A percentile compares a stretch with the other conserved stretches of the same genome.
These are phyloP conservation scores for Solanum hybrid DNA, from an alignment of 305 asterid species.

Conservation along the genomic window DNA sequence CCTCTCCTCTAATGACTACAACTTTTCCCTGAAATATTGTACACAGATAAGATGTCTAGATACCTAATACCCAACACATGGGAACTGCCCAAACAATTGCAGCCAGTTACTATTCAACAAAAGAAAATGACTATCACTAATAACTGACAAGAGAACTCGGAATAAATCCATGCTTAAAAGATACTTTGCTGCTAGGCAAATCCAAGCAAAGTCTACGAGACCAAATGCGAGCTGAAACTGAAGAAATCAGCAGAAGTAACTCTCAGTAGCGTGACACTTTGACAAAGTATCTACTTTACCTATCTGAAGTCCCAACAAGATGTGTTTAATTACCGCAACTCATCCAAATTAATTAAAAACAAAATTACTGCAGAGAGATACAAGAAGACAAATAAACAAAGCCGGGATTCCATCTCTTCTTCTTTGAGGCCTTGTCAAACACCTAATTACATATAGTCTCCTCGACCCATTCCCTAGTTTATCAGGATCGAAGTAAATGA, in stretches of 20 bases:
- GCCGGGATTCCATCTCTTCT: neutral
- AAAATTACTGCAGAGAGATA: neutral
- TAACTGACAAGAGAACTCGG: neutral
- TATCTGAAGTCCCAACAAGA: neutral
- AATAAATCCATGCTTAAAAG: neutral
- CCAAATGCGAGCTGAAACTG: neutral
- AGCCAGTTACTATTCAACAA: neutral
- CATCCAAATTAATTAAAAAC: neutral
- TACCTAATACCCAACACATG: neutral
- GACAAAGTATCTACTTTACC: neutral
- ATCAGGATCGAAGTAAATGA: neutral
- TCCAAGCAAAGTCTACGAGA: neutral
- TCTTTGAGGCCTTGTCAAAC: neutral
- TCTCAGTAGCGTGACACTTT: neutral
- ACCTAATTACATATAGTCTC: neutral
- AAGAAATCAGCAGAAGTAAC: constrained; percentile 4
- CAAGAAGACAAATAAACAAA: neutral
- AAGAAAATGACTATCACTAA: neutral
- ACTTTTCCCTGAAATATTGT: constrained; percentile 69
- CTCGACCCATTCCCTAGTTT: neutral
- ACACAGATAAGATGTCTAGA: neutral
- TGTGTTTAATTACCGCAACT: neutral
- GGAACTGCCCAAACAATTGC: neutral
- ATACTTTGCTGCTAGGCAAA: neutral
- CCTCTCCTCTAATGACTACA: constrained; percentile 93